Evolutionary conservation across 164 flowering plant species (phyloP).

Genomic region (Saururus chinensis): DNA sequence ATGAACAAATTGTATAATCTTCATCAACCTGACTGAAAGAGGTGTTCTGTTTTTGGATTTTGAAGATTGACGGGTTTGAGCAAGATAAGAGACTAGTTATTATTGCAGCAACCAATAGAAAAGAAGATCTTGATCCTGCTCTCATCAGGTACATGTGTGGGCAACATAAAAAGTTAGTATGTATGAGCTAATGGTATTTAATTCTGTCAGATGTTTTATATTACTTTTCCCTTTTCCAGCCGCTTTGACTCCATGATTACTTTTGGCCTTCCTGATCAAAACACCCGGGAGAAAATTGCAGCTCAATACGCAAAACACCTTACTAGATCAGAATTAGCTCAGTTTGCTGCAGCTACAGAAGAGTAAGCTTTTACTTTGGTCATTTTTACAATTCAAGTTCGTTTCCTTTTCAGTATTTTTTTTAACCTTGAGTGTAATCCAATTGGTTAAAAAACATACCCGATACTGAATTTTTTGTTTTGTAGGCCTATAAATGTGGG

Average conservation of each 20-base stretch:
- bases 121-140: slow-evolving; percentile 98
- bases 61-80: slow-evolving; percentile 93
- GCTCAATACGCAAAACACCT: slow-evolving; percentile 93
- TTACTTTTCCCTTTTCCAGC: slow-evolving; percentile 25
- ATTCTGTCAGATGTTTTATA: background rate
- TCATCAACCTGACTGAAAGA: background rate
- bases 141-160: slow-evolving; percentile 50
- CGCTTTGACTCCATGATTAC: slow-evolving; percentile 82
- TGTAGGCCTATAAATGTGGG: no score
- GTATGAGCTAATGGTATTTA: background rate
- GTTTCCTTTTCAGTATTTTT: background rate
- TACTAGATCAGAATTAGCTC: slow-evolving; percentile 44
- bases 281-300: slow-evolving; percentile 60
- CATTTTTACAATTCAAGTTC: background rate
- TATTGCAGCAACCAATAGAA: slow-evolving; percentile 96
- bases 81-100: slow-evolving; percentile 91
- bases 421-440: background rate
- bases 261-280: slow-evolving; percentile 79
- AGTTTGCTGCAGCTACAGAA: slow-evolving; percentile 56
- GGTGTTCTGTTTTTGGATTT: slow-evolving; percentile 2
- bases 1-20: background rate
- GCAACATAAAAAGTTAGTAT: background rate
- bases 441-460: background rate
- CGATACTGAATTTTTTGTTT: no score
- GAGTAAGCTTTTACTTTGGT: slow-evolving; percentile 35